These are phyloP conservation scores for Malassezia yamatoensis DNA, from an alignment of 1,284 basidiomycete genomes.

Conservation along the genomic window DNA sequence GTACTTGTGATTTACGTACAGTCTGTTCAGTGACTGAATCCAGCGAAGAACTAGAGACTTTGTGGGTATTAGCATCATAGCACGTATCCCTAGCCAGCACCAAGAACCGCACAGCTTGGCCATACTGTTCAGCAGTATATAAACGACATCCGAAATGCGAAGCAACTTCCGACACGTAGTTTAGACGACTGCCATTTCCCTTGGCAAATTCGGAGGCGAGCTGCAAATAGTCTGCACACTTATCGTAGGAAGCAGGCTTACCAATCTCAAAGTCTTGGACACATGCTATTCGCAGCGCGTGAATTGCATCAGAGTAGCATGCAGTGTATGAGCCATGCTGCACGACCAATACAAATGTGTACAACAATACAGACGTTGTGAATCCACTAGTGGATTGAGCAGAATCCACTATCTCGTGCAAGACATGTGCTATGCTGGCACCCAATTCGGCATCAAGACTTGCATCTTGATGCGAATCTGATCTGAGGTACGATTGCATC, in stretches of 20 bases:
- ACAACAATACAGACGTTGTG: too few relatives aligned
- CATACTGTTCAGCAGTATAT: constrained; percentile 40
- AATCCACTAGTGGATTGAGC: background rate
- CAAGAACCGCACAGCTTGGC: constrained; percentile 35
- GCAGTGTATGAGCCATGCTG: background rate
- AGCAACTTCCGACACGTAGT: constrained; percentile 36
- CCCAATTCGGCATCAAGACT: background rate
- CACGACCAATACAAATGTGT: too few relatives aligned
- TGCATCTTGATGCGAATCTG: background rate
- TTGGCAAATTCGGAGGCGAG: background rate
- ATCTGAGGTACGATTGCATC: background rate
- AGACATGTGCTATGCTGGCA: background rate
- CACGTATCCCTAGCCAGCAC: background rate
- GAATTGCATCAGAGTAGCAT: background rate
- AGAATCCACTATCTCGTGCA: background rate
- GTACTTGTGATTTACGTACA: constrained; percentile 23
- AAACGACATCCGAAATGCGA: constrained; percentile 49
- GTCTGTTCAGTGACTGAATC: background rate
- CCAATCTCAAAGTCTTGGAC: background rate
- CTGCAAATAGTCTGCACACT: background rate
- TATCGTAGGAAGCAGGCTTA: background rate
- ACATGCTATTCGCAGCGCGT: background rate
- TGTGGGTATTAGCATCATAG: background rate
- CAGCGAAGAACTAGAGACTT: background rate
- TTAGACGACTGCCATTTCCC: background rate